Evolutionary conservation across 108 stramenopile species (phyloP), one percentile per base, ranked within the genome.

Genomic region (Parmales sp.): DNA sequence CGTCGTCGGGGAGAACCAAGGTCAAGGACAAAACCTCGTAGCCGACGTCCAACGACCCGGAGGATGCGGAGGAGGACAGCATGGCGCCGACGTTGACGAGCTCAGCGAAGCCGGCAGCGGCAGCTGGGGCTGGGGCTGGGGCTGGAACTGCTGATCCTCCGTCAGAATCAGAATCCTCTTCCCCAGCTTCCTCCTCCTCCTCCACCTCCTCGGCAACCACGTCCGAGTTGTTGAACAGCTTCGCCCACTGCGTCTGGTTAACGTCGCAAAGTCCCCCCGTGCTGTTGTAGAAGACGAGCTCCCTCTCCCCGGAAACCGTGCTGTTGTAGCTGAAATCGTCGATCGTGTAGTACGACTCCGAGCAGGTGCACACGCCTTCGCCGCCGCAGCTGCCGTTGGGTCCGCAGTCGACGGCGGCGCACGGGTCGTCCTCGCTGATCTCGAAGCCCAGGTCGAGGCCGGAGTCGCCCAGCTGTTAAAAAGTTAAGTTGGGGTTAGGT

Each of bases 21-120:
- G 4, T n/a, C 44, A 67, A 48, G 5, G 19, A 20, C 29, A 19
- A 18, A 1, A 67, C 66, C 45, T 31, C 31, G 34, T 48, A 46
- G 7, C 66, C 66, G 9, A 36, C 5, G 37, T 67, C 66, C 5
- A 67, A 5, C 37, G 29, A 22, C 0, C 66, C 66, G 13, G 0
- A 28, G 0, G 28, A 23, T 45, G 66, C 66, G 28, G 43, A 45
- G 0, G 8, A 1, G 2, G 43, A 13, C 18, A 67, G 45, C 8
- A 16, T 26, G 9, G 29, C 4, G 7, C 34, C 20, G 4, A 43
- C 45, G 0, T 2, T n/a, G 29, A 67, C 29, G 28, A 67, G 66
- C 44, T 45, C 66, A 31, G 43, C 66, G 31, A 45, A 67, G 49
- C 20, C 6, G n/a, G n/a, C n/a, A n/a, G n/a, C n/a, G n/a, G n/a